Evolutionary conservation across 23 red algal species (phyloP).

Genomic region (Gracilaria gracilis): DNA sequence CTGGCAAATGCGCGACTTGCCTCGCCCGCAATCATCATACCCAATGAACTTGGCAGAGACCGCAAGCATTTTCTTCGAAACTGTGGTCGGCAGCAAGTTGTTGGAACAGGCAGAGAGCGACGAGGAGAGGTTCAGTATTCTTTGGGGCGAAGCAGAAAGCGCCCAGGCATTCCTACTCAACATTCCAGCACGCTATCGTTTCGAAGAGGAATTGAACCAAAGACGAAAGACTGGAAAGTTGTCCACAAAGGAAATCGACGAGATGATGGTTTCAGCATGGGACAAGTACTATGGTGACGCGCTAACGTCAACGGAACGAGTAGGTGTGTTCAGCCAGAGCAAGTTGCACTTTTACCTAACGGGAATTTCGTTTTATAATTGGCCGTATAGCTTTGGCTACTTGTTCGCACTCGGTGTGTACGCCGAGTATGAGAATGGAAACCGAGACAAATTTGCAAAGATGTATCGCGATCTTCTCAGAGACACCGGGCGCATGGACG

Average conservation of each 20-base stretch:
- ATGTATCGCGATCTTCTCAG: slow-evolving; percentile 78
- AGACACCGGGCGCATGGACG: slow-evolving; percentile 81
- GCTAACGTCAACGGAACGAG: slow-evolving; percentile 32
- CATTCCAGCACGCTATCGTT: slow-evolving; percentile 81
- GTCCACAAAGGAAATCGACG: slow-evolving; percentile 69
- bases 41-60: slow-evolving; percentile 89
- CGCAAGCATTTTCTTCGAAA: slow-evolving; percentile 88
- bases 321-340: slow-evolving; percentile 72
- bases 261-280: slow-evolving; percentile 81
- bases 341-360: slow-evolving; percentile 88
- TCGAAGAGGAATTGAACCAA: slow-evolving; percentile 74
- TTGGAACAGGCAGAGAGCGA: slow-evolving; percentile 61
- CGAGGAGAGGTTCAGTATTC: slow-evolving; percentile 73
- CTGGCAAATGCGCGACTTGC: slow-evolving; percentile 82
- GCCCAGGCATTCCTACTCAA: slow-evolving; percentile 77
- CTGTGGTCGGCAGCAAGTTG: slow-evolving; percentile 73
- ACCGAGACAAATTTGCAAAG: slow-evolving; percentile 54
- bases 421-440: slow-evolving; percentile 58
- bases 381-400: slow-evolving; percentile 86
- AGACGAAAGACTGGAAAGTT: slow-evolving; percentile 56
- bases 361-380: slow-evolving; percentile 82
- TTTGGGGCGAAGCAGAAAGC: slow-evolving; percentile 74
- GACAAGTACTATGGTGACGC: slow-evolving; percentile 74
- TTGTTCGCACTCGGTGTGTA: slow-evolving; percentile 83
- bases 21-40: slow-evolving; percentile 54